Conservation (phyloP, 352 stramenopile genomes). For the Phytophthora melonis region DNA sequence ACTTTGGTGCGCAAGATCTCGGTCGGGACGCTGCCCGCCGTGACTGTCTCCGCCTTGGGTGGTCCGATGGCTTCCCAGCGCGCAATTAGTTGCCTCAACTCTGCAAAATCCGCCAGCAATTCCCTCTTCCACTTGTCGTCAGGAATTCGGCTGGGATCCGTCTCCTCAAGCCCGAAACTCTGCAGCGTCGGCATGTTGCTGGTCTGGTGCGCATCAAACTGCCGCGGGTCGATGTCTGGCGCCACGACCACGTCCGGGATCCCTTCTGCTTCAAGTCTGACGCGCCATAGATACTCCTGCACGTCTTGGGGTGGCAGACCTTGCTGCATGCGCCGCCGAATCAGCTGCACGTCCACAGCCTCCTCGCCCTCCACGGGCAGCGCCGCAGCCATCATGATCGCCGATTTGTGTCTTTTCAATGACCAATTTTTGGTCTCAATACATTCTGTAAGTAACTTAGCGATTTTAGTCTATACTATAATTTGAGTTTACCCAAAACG, state of each 20-base stretch:
- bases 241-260: constrained; percentile 86
- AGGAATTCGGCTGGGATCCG: constrained; percentile 31
- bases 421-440: not conserved
- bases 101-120: constrained; percentile 80
- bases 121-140: constrained; percentile 60
- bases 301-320: constrained; percentile 73
- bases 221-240: constrained; percentile 66
- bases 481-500: constrained; percentile 16
- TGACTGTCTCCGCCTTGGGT: constrained; percentile 44
- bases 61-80: constrained; percentile 77
- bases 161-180: constrained; percentile 46
- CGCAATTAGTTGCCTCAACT: constrained; percentile 76
- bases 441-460: too few species aligned
- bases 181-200: constrained; percentile 78
- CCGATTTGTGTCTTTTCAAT: constrained; percentile 18
- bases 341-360: constrained; percentile 65
- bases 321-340: constrained; percentile 70
- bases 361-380: constrained; percentile 69
- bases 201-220: constrained; percentile 74
- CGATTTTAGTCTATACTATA: too few species aligned
- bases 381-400: constrained; percentile 74
- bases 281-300: constrained; percentile 89
- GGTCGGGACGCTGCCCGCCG: constrained; percentile 9
- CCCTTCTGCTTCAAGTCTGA: constrained; percentile 78
- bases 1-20: constrained; percentile 64